These are phyloP conservation scores for Ceratobasidium sp. DNA, from an alignment of 1,284 basidiomycete genomes.

Conservation along the genomic window DNA sequence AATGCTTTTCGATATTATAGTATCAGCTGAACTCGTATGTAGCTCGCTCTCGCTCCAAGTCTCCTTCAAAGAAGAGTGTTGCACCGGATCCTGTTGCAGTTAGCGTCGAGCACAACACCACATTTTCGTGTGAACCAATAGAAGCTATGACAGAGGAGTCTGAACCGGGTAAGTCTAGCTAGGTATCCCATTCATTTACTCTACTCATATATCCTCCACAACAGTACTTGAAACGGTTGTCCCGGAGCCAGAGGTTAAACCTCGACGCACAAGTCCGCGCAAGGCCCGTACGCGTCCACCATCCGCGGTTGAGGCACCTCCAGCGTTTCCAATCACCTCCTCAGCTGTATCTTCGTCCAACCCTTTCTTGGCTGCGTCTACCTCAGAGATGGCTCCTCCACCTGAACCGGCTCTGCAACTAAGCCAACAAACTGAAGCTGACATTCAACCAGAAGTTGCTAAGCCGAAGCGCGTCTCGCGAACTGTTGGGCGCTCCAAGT, in stretches of 20 bases:
- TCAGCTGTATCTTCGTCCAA: neutral
- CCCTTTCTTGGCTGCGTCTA: neutral
- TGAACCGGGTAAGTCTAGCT: slow-evolving; percentile 26
- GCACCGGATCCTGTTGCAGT: neutral
- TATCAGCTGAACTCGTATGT: neutral
- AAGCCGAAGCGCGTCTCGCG: slow-evolving; percentile 34
- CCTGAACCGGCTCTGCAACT: slow-evolving; percentile 6
- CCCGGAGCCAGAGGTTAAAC: slow-evolving; percentile 25
- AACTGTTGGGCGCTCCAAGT: slow-evolving; percentile 29
- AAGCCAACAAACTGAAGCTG: neutral
- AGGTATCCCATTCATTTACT: neutral
- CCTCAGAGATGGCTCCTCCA: neutral
- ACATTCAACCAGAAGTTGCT: neutral
- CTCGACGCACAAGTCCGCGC: slow-evolving; percentile 40
- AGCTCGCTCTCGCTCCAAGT: slow-evolving; percentile 41
- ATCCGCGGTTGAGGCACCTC: neutral
- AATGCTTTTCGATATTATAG: neutral
- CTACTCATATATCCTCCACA: neutral
- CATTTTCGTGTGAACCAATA: slow-evolving; percentile 14
- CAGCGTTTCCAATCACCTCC: neutral
- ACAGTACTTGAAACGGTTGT: slow-evolving; percentile 1
- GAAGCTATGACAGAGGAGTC: slow-evolving; percentile 3
- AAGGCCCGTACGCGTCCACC: slow-evolving; percentile 32
- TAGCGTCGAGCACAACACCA: neutral
- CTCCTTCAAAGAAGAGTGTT: slow-evolving; percentile 32